Evolutionary conservation across 192 early-diverging fungal genomes (phyloP), one percentile per base, ranked within the genome.

Genomic region (Rhizophagus sp.): DNA sequence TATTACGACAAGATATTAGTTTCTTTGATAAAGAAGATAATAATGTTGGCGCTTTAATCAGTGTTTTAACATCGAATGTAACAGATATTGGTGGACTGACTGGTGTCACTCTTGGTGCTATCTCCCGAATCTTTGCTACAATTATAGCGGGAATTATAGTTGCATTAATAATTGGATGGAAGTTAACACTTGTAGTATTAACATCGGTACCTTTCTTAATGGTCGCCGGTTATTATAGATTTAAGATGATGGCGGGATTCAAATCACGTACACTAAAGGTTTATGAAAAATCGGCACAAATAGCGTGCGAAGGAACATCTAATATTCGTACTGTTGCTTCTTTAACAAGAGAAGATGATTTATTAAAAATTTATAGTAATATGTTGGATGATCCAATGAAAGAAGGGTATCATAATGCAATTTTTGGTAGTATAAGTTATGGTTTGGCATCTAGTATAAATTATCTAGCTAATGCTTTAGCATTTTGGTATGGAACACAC

Each of bases 241-340:
- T 91, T 44, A 85, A 81, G 8, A 81, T 89, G 7, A 78, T 87
- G 22, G 82, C 83, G 41, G 87, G 87, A 19, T 85, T 85, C 30
- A 80, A 85, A 17, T 71, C 76, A 67, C 86, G 85, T 61, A 86
- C 88, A 25, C 87, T 88, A 75, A 85, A 87, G 71, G 90, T 93
- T 1, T 95, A 95, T 81, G 90, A 90, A 76, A 64, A 83, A 12
- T 89, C 92, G 3, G 88, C 86, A 67, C 88, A 93, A 77, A 85
- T 88, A 12, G 93, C 95, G 0, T 89, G 88, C 62, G 96, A 97
- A 81, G 88, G 91, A 25, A 90, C 96, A 71, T 86, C 89, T 76
- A 88, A 89, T 77, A 92, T 97, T 75, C 85, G 89, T 24, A 97
- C 94, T 0, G 94, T 97, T 15, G 88, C 88, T 12, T 88, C 91